Conservation (phyloP, 371 early-diverging fungal species). For the Racocetra persica region DNA sequence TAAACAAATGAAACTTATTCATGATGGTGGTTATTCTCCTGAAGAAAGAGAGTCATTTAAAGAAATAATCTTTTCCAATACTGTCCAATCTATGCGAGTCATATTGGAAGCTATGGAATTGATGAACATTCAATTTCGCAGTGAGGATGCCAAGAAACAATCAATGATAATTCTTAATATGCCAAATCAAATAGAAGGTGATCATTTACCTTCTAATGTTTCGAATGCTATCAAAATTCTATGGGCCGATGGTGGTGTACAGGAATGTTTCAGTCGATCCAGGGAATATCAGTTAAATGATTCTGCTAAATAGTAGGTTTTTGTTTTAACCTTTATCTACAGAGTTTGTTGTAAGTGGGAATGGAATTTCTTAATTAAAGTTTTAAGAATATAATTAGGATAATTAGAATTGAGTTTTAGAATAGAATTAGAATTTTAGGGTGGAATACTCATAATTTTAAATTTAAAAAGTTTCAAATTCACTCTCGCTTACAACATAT, state of each 20-base stretch:
- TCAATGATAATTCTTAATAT: constrained; percentile 77
- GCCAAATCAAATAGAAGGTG: constrained; percentile 85
- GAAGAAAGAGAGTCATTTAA: constrained; percentile 90
- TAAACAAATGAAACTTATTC: constrained; percentile 97
- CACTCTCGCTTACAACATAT: too few species aligned
- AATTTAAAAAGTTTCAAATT: too few species aligned
- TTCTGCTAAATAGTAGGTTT: constrained; percentile 85
- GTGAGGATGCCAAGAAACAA: constrained; percentile 69
- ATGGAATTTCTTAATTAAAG: too few species aligned
- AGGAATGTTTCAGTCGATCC: constrained; percentile 82
- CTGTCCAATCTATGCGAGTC: constrained; percentile 94
- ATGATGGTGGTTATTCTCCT: constrained; percentile 87
- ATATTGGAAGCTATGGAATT: constrained; percentile 92
- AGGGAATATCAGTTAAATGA: constrained; percentile 94
- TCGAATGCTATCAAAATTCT: constrained; percentile 78
- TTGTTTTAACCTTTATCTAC: neutral
- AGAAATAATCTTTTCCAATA: constrained; percentile 94
- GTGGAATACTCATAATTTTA: too few species aligned
- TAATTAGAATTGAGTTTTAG: too few species aligned
- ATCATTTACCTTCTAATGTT: constrained; percentile 78
- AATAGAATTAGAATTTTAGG: too few species aligned
- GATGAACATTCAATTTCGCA: constrained; percentile 73
- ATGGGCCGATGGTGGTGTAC: constrained; percentile 87
- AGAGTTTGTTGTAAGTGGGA: too few species aligned
- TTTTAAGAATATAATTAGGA: neutral